Percentiles rank a stretch among this genome's conserved stretches.
Evolutionary conservation across 1,284 basidiomycete genomes (phyloP).

Genomic region (Ustilago sp.): DNA sequence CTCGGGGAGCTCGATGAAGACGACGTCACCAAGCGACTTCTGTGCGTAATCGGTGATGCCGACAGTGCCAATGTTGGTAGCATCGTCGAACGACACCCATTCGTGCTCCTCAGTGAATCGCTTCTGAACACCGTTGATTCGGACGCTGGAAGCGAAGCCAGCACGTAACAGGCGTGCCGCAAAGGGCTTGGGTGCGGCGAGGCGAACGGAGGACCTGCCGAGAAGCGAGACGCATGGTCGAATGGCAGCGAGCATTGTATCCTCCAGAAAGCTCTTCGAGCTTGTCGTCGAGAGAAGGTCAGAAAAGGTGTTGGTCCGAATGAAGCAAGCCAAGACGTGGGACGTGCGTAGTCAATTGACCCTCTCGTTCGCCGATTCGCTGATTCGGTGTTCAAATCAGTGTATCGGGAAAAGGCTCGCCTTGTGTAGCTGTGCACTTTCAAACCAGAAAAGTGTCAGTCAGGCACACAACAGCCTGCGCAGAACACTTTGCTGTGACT

Average conservation of each 20-base stretch:
- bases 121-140: constrained; percentile 45
- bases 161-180: constrained; percentile 30
- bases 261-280: background rate
- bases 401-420: background rate
- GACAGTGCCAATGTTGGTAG: constrained; percentile 83
- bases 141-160: constrained; percentile 40
- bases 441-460: background rate
- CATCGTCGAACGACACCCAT: constrained; percentile 83
- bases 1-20: constrained; percentile 91
- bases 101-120: constrained; percentile 86
- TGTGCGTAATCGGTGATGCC: constrained; percentile 96
- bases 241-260: constrained; percentile 35
- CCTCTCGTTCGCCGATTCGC: background rate
- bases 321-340: constrained; percentile 7
- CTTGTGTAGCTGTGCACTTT: constrained; percentile 2
- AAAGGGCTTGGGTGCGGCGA: constrained; percentile 35
- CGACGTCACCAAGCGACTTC: constrained; percentile 91
- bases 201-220: constrained; percentile 29
- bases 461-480: background rate
- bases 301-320: constrained; percentile 13
- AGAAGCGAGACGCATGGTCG: constrained; percentile 34
- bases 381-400: background rate
- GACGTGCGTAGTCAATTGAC: constrained; percentile 10
- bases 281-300: background rate
- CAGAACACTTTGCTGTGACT: background rate